Evolutionary conservation across 2,329 filamentous ascomycete species (phyloP).

Genomic region (Phialocephala sp.): DNA sequence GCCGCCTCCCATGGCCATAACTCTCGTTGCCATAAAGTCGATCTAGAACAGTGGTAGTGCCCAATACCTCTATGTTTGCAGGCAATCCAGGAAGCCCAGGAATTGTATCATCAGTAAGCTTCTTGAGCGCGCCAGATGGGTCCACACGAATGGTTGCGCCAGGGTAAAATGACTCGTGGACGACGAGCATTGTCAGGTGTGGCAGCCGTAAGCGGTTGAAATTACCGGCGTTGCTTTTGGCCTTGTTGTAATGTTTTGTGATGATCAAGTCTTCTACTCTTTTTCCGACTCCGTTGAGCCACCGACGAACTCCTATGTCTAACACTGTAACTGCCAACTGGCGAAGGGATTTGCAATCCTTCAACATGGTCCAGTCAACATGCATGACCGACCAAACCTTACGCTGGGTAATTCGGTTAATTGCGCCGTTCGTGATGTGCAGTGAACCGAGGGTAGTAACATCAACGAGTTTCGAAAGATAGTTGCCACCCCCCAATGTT

Average conservation of each 20-base stretch:
- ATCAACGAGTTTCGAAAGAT: not conserved
- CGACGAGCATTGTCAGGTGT: too few species aligned
- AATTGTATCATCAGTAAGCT: too few species aligned
- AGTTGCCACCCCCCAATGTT: not conserved
- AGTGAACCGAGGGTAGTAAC: not conserved
- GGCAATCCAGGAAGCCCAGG: too few species aligned
- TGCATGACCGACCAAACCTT: not conserved
- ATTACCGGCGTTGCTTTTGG: too few species aligned
- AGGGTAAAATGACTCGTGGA: too few species aligned
- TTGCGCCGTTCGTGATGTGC: not conserved
- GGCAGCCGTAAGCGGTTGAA: too few species aligned
- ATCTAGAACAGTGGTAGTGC: not conserved
- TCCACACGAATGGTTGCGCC: too few species aligned
- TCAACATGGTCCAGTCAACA: not conserved
- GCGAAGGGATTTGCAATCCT: not conserved
- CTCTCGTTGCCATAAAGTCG: not conserved
- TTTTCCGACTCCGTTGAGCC: not conserved
- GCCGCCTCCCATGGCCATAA: not conserved
- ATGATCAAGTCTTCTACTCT: not conserved
- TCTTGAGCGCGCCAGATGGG: too few species aligned
- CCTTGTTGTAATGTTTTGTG: not conserved
- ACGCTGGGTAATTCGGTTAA: not conserved
- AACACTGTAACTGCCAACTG: not conserved
- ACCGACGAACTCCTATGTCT: not conserved
- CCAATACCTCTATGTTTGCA: too few species aligned